Evolutionary conservation across 2,329 filamentous ascomycete genomes (phyloP).

Genomic region (Ophiosphaerella narmari): DNA sequence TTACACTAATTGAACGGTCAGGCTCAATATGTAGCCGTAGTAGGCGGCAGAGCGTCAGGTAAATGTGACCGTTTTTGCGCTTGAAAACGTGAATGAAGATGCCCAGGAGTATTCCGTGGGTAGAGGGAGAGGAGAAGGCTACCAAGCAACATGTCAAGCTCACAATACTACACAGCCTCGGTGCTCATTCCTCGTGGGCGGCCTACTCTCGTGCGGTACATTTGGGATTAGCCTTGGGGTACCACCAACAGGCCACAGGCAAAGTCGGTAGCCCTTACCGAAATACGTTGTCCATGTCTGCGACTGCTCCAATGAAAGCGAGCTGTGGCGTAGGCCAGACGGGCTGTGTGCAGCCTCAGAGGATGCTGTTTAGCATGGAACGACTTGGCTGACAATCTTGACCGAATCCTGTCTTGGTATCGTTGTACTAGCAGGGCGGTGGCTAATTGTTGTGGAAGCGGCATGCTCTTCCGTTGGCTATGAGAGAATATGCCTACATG

Average conservation of each 20-base stretch:
- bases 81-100: conserved; percentile 1
- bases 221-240: conserved; percentile 16
- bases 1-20: no score
- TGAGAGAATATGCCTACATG: neutral
- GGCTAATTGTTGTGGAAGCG: conserved; percentile 15
- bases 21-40: no score
- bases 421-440: conserved; percentile 14
- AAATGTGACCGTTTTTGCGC: neutral
- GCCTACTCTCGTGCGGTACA: conserved; percentile 6
- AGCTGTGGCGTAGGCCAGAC: conserved; percentile 22
- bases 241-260: conserved; percentile 12
- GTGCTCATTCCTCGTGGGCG: conserved; percentile 7
- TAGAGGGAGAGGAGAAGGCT: conserved; percentile 10
- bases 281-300: conserved; percentile 16
- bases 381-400: conserved; percentile 15
- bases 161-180: conserved; percentile 18
- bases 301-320: conserved; percentile 21
- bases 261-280: conserved; percentile 17
- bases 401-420: conserved; percentile 15
- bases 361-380: conserved; percentile 10
- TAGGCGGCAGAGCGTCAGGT: neutral
- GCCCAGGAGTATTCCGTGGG: neutral
- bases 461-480: conserved; percentile 8
- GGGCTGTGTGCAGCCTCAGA: conserved; percentile 21
- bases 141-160: conserved; percentile 2